These are phyloP conservation scores for Triticum aestivum DNA, from an alignment of 176 grass and related monocot genomes.

Conservation along the genomic window DNA sequence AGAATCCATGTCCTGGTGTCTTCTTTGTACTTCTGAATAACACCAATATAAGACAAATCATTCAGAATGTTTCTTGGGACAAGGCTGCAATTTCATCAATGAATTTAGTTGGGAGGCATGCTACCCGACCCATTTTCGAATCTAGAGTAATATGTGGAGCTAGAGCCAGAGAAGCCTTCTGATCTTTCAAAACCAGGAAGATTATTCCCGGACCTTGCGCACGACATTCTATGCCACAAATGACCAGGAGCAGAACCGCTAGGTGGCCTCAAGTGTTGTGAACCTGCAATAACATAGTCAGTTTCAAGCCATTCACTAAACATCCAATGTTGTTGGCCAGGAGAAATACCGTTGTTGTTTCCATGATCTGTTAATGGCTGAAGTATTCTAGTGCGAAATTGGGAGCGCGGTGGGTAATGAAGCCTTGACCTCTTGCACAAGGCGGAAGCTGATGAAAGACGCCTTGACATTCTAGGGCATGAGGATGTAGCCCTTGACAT, in stretches of 20 bases:
- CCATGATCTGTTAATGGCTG: neutral
- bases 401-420: neutral
- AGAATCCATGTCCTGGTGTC: neutral
- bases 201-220: neutral
- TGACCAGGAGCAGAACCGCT: neutral
- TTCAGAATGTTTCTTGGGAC: neutral
- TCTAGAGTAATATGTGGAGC: neutral
- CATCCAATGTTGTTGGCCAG: neutral
- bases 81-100: neutral
- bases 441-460: neutral
- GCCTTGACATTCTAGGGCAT: neutral
- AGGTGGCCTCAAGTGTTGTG: constrained; percentile 10
- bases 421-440: neutral
- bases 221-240: neutral
- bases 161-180: neutral
- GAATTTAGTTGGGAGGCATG: neutral
- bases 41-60: neutral
- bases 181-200: neutral
- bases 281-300: neutral
- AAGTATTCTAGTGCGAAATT: neutral
- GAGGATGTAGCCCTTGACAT: neutral
- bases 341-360: neutral
- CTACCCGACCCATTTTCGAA: neutral
- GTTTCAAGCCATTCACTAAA: neutral
- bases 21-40: neutral